Evolutionary conservation across 129 eudicot species (phyloP), one percentile per base, ranked within the genome.

Genomic region (Dittrichia graveolens): DNA sequence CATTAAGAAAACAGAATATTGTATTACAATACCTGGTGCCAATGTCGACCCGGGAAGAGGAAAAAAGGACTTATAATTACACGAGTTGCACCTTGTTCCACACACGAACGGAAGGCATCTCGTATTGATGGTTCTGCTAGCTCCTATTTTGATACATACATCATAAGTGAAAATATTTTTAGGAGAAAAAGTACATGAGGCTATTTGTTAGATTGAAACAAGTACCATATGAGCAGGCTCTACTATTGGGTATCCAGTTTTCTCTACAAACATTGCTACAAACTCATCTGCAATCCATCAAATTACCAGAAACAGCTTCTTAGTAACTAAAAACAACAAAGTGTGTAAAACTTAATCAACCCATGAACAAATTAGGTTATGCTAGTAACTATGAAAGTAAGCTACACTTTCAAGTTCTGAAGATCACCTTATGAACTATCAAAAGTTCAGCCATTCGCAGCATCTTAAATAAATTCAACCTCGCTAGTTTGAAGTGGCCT

Each of bases 211-310:
- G 31, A 24, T 24, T 24, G 31, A 0, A 24, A 24, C 31, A 24
- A 45, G 10, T 90, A 90, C 98, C 98, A 94, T 94, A 79, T 94
- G 98, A 73, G 97, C 97, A 81, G 96, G 93, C 92, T 94, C 98
- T 46, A 94, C 95, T 43, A 94, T 88, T 3, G 86, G 95, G 80
- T 90, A 90, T 61, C 90, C 90, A 12, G 96, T 94, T 76, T 83
- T 87, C 59, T 84, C 92, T 62, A 70, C 77, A 73, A 87, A 94
- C 96, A 94, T 94, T 35, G 69, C 56, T 76, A 94, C 98, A 56
- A 94, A 94, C 72, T 94, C 89, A 90, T 94, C 98, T 94, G 88
- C 74, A 67, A 87, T 47, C 56, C 79, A 82, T 49, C 48, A 66
- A 49, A 64, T 42, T 14, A 6, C 12, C 52, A 53, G 12, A 18